Conservation (phyloP, 2,329 filamentous ascomycete species). For the Aureobasidium sp. region DNA sequence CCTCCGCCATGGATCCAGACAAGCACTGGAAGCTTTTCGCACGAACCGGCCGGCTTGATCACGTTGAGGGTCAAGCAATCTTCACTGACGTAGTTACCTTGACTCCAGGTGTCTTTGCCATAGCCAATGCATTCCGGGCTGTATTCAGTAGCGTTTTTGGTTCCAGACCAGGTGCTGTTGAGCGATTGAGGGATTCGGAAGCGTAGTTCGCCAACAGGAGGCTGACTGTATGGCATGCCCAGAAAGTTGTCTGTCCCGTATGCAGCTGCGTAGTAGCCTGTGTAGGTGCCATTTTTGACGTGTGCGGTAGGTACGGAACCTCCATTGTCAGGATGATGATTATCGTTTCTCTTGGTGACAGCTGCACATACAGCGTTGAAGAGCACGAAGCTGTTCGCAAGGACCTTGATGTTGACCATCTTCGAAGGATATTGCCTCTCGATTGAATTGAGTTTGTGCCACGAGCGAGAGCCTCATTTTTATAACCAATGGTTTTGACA, state of each 20-base stretch:
- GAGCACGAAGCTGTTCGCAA: background rate
- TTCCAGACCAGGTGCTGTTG: slow-evolving; percentile 37
- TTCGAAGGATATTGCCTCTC: background rate
- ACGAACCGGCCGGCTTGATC: slow-evolving; percentile 13
- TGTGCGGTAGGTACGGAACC: slow-evolving; percentile 22
- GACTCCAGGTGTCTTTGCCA: slow-evolving; percentile 25
- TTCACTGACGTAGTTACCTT: slow-evolving; percentile 20
- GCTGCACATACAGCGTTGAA: background rate
- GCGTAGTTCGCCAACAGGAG: slow-evolving; percentile 45
- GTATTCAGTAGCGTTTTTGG: slow-evolving; percentile 37
- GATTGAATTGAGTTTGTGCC: background rate
- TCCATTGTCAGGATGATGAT: background rate
- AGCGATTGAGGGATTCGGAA: slow-evolving; percentile 44
- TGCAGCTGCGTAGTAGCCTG: slow-evolving; percentile 30
- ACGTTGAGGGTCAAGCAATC: slow-evolving; percentile 21
- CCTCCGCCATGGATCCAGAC: slow-evolving; percentile 23
- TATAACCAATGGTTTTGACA: background rate
- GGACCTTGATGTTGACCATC: background rate
- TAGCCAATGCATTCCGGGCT: slow-evolving; percentile 43
- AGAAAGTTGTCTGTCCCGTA: slow-evolving; percentile 46
- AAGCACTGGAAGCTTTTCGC: slow-evolving; percentile 16
- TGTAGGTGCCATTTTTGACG: slow-evolving; percentile 41
- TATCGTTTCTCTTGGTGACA: background rate
- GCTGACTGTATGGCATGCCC: slow-evolving; percentile 50
- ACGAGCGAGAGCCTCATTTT: background rate